Evolutionary conservation across 208 protist species (phyloP).

Genomic region (Trypanosoma mega): DNA sequence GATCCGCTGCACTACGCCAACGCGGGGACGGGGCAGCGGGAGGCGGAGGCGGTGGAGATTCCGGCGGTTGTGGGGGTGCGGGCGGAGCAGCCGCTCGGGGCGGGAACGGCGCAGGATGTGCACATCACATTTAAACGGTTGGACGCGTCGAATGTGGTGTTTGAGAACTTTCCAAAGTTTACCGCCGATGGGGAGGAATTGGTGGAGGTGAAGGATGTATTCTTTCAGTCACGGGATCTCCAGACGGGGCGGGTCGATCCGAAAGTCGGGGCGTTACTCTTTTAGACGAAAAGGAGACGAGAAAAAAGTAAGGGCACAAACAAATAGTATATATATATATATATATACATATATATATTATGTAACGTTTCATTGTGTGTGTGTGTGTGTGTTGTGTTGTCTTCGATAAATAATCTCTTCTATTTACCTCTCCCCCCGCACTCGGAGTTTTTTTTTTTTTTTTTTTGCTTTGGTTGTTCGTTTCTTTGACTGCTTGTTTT

Average conservation of each 20-base stretch:
- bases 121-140: constrained; percentile 36
- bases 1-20: constrained; percentile 59
- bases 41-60: constrained; percentile 36
- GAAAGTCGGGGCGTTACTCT: constrained; percentile 29
- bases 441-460: no score
- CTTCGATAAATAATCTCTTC: no score
- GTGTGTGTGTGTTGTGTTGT: no score
- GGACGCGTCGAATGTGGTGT: constrained; percentile 55
- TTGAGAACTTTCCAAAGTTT: constrained; percentile 89
- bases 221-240: constrained; percentile 57
- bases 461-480: no score
- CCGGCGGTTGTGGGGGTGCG: constrained; percentile 61
- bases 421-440: no score
- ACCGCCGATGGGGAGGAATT: constrained; percentile 39
- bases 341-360: no score
- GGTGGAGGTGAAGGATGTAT: constrained; percentile 42
- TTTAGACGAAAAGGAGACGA: no score
- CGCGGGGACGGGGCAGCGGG: constrained; percentile 12
- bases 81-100: constrained; percentile 14
- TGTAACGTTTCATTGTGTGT: no score
- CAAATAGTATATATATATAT: no score
- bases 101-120: constrained; percentile 12
- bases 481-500: no score
- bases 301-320: no score
- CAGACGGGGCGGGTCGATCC: constrained; percentile 47